Evolutionary conservation across 345 rosid species (phyloP).

Genomic region (Abelmoschus esculentus): DNA sequence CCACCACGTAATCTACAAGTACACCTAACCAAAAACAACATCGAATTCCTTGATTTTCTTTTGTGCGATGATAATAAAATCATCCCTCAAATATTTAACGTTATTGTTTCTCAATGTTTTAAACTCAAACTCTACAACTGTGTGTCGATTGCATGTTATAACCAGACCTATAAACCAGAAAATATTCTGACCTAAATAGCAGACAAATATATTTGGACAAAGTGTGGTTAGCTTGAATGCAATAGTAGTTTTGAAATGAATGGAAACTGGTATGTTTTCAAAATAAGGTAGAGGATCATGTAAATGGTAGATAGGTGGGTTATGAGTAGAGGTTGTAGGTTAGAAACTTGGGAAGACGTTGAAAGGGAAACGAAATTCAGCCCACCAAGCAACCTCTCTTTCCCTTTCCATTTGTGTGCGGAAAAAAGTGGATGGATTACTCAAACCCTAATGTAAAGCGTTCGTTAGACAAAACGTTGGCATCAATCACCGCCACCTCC

Average conservation of each 20-base stretch:
- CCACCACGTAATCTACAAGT: slow-evolving; percentile 5
- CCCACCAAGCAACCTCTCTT: slow-evolving; percentile 58
- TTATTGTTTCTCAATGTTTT: too few species aligned
- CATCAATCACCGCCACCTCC: slow-evolving; percentile 47
- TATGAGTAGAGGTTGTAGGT: slow-evolving; percentile 56
- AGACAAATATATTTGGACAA: too few species aligned
- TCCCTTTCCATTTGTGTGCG: slow-evolving; percentile 5
- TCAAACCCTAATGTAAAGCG: slow-evolving; percentile 24
- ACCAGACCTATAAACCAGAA: too few species aligned
- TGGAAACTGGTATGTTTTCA: neutral
- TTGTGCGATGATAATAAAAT: too few species aligned
- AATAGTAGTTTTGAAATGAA: neutral
- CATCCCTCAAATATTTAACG: too few species aligned
- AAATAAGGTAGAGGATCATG: neutral
- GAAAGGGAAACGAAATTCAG: slow-evolving; percentile 66
- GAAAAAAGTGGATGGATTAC: slow-evolving; percentile 25
- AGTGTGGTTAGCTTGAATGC: neutral
- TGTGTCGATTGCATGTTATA: too few species aligned
- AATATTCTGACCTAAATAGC: too few species aligned
- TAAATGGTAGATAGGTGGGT: slow-evolving; percentile 41
- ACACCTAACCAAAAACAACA: slow-evolving; percentile 9
- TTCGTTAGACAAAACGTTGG: slow-evolving; percentile 73
- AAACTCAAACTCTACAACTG: too few species aligned
- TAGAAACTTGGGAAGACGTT: slow-evolving; percentile 56
- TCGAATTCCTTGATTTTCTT: too few species aligned